These are phyloP conservation scores for Besnoitia besnoiti DNA, from an alignment of 169 alveolate genomes.

Conservation along the genomic window DNA sequence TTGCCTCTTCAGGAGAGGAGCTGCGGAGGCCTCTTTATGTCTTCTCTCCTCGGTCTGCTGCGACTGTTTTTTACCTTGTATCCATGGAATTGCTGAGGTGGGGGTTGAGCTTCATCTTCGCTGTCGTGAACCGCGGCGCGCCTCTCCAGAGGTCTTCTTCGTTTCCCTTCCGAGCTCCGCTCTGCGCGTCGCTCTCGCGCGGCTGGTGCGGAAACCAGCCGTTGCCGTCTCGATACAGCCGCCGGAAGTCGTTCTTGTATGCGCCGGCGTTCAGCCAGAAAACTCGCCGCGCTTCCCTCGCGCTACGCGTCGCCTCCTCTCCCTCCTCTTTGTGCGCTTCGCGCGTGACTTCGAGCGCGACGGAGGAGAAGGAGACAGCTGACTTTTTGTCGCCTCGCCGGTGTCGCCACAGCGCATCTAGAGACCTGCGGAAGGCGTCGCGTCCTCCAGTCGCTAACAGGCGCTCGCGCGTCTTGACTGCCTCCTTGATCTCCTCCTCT, in stretches of 20 bases:
- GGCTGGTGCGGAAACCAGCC: slow-evolving; percentile 22
- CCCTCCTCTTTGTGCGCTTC: no score
- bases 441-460: no score
- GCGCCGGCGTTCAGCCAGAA: slow-evolving; percentile 9
- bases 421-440: no score
- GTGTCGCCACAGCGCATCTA: no score
- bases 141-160: neutral
- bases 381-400: no score
- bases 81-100: slow-evolving; percentile 27
- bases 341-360: no score
- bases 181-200: neutral
- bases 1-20: no score
- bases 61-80: neutral
- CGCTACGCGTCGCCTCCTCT: neutral
- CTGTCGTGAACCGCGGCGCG: neutral
- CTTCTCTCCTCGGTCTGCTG: no score
- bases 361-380: no score
- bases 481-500: neutral
- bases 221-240: slow-evolving; percentile 29
- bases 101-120: slow-evolving; percentile 15
- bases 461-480: no score
- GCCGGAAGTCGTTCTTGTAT: neutral
- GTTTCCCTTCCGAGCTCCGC: neutral
- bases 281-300: neutral
- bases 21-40: no score